phyloP scores from a whole-genome alignment of 83 land plant species.

The Picea abies region DNA sequence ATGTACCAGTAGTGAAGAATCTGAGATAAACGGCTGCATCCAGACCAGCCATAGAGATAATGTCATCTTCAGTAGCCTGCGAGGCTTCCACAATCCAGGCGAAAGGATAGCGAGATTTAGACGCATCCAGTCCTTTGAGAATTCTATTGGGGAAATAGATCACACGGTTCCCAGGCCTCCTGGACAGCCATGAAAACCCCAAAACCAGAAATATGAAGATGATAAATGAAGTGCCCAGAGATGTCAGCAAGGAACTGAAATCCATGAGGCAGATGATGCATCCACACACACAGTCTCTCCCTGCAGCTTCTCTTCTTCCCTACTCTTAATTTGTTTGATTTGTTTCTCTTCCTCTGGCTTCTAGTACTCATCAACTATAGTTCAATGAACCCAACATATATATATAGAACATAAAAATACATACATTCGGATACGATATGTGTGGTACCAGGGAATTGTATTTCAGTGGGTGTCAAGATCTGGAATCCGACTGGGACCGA shows the following conservation, averaged over 20 bases:
- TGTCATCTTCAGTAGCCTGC: slow-evolving; percentile 56
- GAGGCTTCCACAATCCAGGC: slow-evolving; percentile 74
- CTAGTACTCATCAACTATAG: too few relatives aligned
- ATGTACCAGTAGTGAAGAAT: slow-evolving; percentile 73
- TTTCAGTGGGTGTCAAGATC: too few relatives aligned
- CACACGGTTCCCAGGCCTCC: slow-evolving; percentile 50
- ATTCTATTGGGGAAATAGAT: slow-evolving; percentile 83
- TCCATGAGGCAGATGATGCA: slow-evolving; percentile 42
- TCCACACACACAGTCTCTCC: too few relatives aligned
- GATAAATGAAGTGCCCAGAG: slow-evolving; percentile 74
- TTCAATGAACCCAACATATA: too few relatives aligned
- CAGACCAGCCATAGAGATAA: slow-evolving; percentile 67
- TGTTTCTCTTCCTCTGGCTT: too few relatives aligned
- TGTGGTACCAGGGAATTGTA: too few relatives aligned
- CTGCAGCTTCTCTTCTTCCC: too few relatives aligned
- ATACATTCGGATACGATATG: too few relatives aligned
- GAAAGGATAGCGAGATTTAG: slow-evolving; percentile 43
- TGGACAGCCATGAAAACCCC: slow-evolving; percentile 59
- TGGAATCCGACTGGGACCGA: too few relatives aligned
- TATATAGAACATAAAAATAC: too few relatives aligned
- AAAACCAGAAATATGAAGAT: slow-evolving; percentile 71
- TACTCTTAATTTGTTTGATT: too few relatives aligned
- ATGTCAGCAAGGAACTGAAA: slow-evolving; percentile 78
- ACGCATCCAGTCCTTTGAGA: slow-evolving; percentile 35
- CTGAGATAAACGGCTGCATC: slow-evolving; percentile 88